phyloP scores from a whole-genome alignment of 2,329 filamentous ascomycete species.

The Arthroderma uncinatum region DNA sequence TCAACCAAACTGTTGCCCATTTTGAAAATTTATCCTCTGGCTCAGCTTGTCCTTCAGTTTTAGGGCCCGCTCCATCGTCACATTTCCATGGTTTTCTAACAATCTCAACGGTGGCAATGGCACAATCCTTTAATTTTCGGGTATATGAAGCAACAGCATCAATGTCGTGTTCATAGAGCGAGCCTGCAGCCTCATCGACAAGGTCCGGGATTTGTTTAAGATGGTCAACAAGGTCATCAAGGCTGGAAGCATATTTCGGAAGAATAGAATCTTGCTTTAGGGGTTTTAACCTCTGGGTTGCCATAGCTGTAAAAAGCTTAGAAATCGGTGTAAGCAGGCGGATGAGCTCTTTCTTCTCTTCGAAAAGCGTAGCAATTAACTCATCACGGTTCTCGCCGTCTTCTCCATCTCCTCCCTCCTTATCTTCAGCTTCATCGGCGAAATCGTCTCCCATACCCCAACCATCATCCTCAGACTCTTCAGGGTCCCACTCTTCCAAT shows the following conservation, averaged over 20 bases:
- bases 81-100: constrained; percentile 63
- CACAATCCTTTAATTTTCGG: constrained; percentile 28
- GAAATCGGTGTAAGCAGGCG: constrained; percentile 35
- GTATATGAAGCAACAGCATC: constrained; percentile 26
- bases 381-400: constrained; percentile 19
- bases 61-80: constrained; percentile 42
- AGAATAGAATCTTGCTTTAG: constrained; percentile 14
- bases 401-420: constrained; percentile 13
- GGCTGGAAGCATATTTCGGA: constrained; percentile 17
- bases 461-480: constrained; percentile 47
- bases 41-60: constrained; percentile 45
- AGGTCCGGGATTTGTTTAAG: constrained; percentile 30
- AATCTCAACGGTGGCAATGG: constrained; percentile 58
- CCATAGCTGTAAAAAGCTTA: constrained; percentile 35
- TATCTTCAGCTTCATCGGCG: constrained; percentile 13
- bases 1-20: constrained; percentile 55
- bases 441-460: constrained; percentile 15
- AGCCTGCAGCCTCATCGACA: constrained; percentile 38
- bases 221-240: constrained; percentile 28
- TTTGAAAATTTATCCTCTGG: constrained; percentile 63
- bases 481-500: constrained; percentile 76
- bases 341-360: constrained; percentile 32
- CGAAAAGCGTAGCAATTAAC: constrained; percentile 26
- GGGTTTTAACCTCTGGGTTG: constrained; percentile 32
- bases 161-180: constrained; percentile 34